Base-by-base conservation (phyloP, 2,329 filamentous ascomycete genomes). In the Tothia fuscella region DNA sequence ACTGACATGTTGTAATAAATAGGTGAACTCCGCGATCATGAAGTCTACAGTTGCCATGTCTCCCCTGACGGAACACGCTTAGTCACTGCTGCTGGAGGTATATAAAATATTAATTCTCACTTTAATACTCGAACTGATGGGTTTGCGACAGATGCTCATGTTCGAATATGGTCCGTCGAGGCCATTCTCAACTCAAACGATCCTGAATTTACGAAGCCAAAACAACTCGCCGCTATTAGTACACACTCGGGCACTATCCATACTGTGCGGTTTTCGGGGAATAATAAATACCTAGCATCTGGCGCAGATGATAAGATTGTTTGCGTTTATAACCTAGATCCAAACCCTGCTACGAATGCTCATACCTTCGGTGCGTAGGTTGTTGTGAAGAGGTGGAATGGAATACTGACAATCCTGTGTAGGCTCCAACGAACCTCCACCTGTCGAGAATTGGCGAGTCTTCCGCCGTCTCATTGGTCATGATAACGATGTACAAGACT, bases 251-350 rank as follows among this genome's bases (percentile, higher is more conserved):
- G 89, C 51, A 96, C 89, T 14, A 95, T 96, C 48, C 89, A 95
- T 63, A 87, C 89, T 0, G 91, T 98, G 48, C 83, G 93, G 51
- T 98, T 96, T 67, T 96, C 91, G 7, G 82, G 86, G 21, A 95
- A 93, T 56, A 85, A 87, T 44, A 86, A 86, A 58, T 98, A 95
- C 59, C 75, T 98, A 40, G 93, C 93, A 25, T 96, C 89, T 9
- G 91, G 91, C 44, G 93, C 93, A 53, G 91, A 98, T 63, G 91
- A 98, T 67, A 95, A 95, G 70, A 89, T 98, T 56, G 93, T 98
- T 50, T 95, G 91, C 63, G 86, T 98, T 50, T 98, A 98, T 63
- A 80, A 84, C 48, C 74, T 95, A 42, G 87, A 96, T 62, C 76
- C 82, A 44, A 84, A 80, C 55, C 78, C 84, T 19, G 83, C 88